A percentile compares a stretch with the other conserved stretches of the same genome.
These are phyloP conservation scores for Thelonectria blattea DNA, from an alignment of 2,329 filamentous ascomycete genomes.

Conservation along the genomic window DNA sequence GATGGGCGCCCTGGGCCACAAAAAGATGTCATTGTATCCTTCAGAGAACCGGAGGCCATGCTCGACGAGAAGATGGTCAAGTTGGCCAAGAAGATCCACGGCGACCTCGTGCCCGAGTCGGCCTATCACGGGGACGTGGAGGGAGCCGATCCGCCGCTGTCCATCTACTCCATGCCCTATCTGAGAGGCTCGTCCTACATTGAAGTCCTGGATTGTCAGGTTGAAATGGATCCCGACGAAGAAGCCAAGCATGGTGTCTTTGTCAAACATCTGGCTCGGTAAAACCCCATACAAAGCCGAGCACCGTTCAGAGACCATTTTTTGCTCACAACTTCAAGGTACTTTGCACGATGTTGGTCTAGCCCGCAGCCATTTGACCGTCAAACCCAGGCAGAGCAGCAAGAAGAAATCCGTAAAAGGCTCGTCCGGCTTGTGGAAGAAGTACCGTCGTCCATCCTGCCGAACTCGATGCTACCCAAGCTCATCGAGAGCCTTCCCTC, in stretches of 20 bases:
- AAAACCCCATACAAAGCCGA: not conserved
- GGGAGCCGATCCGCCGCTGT: constrained; percentile 34
- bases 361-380: constrained; percentile 14
- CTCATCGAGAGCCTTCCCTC: constrained; percentile 30
- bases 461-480: constrained; percentile 18
- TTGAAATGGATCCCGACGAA: constrained; percentile 28
- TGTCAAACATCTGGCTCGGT: constrained; percentile 27
- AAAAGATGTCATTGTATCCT: constrained; percentile 23
- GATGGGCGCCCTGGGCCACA: constrained; percentile 20
- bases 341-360: constrained; percentile 38
- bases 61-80: constrained; percentile 28
- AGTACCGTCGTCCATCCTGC: constrained; percentile 14
- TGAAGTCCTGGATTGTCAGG: constrained; percentile 29
- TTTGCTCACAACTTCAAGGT: constrained; percentile 24
- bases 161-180: constrained; percentile 33
- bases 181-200: constrained; percentile 35
- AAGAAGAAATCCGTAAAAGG: constrained; percentile 28
- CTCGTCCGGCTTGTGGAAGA: constrained; percentile 24
- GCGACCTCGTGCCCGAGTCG: constrained; percentile 34
- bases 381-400: constrained; percentile 20
- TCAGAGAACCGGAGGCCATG: constrained; percentile 22
- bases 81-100: constrained; percentile 36
- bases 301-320: constrained; percentile 9
- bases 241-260: constrained; percentile 24
- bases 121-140: constrained; percentile 33